Conservation (phyloP, 2,329 filamentous ascomycete species). For the Fusarium sp. region DNA sequence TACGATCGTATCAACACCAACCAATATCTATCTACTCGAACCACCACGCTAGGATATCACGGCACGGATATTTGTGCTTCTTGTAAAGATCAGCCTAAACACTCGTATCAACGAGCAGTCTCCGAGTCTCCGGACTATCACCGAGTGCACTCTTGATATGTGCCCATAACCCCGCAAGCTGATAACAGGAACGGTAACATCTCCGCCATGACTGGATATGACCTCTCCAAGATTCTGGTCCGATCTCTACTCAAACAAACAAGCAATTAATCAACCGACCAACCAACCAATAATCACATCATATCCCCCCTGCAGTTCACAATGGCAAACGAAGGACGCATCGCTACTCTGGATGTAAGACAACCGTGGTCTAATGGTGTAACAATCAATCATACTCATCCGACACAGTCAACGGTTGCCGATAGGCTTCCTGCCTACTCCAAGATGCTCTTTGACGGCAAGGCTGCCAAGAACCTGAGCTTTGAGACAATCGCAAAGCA, state of each 20-base stretch:
- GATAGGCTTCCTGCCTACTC: conserved; percentile 76
- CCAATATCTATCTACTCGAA: background rate
- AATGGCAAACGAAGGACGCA: conserved; percentile 43
- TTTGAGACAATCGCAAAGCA: conserved; percentile 81
- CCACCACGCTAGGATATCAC: background rate
- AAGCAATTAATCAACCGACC: no score
- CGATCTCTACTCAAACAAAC: conserved; percentile 1
- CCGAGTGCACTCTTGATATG: conserved; percentile 34
- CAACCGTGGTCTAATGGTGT: background rate
- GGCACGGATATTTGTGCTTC: conserved; percentile 6
- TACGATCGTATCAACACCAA: background rate
- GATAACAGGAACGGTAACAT: conserved; percentile 26
- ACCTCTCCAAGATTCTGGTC: background rate
- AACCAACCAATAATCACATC: conserved; percentile 7
- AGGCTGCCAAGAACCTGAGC: conserved; percentile 76
- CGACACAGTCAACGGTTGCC: conserved; percentile 67
- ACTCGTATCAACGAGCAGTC: conserved; percentile 12
- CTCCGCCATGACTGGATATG: conserved; percentile 27
- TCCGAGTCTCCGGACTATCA: conserved; percentile 45
- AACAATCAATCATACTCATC: conserved; percentile 11
- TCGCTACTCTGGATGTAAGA: conserved; percentile 52
- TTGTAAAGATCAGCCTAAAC: conserved; percentile 2
- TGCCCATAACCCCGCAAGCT: conserved; percentile 40
- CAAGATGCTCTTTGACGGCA: conserved; percentile 74
- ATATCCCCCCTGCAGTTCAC: conserved; percentile 5